A percentile compares a stretch with the other conserved stretches of the same genome.
phyloP scores from a whole-genome alignment of 2,329 filamentous ascomycete genomes.

The Alternaria sp. region DNA sequence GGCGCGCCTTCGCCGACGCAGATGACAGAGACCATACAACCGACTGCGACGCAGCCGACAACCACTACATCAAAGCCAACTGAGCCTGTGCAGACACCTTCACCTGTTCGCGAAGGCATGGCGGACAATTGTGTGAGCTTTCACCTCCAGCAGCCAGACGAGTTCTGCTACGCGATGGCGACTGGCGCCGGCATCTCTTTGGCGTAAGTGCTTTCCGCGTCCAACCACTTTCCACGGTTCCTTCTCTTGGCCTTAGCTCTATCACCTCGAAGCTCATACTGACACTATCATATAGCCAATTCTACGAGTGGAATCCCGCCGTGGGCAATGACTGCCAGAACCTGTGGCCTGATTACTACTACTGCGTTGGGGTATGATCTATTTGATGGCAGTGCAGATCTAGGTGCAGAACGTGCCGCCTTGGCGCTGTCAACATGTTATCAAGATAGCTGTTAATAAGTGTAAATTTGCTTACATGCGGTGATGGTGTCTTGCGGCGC shows the following conservation, averaged over 20 bases:
- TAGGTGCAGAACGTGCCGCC: background rate
- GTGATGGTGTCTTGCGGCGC: background rate
- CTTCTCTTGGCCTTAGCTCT: background rate
- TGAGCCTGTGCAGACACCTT: background rate
- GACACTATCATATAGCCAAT: background rate
- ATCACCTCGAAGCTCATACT: background rate
- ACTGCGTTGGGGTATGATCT: background rate
- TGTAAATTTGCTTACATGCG: background rate
- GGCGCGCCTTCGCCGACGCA: background rate
- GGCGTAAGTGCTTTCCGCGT: background rate
- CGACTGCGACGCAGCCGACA: background rate
- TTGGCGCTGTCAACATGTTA: background rate
- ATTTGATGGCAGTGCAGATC: background rate
- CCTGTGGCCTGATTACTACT: background rate
- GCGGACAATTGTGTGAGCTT: background rate
- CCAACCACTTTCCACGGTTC: background rate
- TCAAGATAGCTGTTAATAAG: background rate
- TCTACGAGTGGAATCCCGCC: conserved; percentile 2
- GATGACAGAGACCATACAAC: background rate
- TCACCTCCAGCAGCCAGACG: background rate
- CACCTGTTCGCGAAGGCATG: conserved; percentile 1
- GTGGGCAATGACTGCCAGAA: conserved; percentile 1
- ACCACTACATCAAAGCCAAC: background rate
- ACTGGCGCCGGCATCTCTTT: background rate
- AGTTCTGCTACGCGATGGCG: background rate